phyloP scores from a whole-genome alignment of 352 stramenopile genomes.

The Phytophthora agathidicida region DNA sequence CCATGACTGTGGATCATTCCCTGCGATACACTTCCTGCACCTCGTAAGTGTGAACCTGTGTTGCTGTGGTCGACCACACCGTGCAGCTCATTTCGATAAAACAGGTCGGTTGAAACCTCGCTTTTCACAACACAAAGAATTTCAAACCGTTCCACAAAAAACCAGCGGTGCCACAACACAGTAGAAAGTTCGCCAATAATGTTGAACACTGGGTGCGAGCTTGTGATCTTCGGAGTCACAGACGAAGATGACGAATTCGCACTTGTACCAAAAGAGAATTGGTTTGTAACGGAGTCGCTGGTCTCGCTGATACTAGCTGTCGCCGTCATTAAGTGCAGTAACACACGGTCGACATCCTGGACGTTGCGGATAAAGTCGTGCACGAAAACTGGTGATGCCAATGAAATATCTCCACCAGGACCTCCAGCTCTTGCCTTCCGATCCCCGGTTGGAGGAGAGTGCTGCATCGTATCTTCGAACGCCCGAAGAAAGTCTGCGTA shows the following conservation, averaged over 20 bases:
- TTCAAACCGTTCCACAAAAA: constrained; percentile 89
- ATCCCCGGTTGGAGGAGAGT: constrained; percentile 7
- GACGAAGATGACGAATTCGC: constrained; percentile 34
- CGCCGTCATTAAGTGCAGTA: constrained; percentile 86
- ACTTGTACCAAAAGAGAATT: constrained; percentile 77
- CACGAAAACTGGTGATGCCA: constrained; percentile 54
- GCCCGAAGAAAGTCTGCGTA: constrained; percentile 82
- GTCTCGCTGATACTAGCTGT: constrained; percentile 49
- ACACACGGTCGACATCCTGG: constrained; percentile 84
- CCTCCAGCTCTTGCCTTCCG: constrained; percentile 8
- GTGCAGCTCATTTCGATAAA: constrained; percentile 64
- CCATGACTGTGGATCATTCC: constrained; percentile 42
- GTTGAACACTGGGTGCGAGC: constrained; percentile 87
- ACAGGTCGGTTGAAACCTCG: constrained; percentile 60
- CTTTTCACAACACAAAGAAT: constrained; percentile 77
- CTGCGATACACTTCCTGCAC: constrained; percentile 25
- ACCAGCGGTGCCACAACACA: constrained; percentile 91
- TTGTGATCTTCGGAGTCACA: constrained; percentile 41
- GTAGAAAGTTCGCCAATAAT: constrained; percentile 88
- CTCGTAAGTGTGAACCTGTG: constrained; percentile 28
- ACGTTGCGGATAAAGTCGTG: constrained; percentile 88
- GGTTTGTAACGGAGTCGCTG: constrained; percentile 53
- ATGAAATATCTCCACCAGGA: constrained; percentile 6
- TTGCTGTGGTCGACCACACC: constrained; percentile 38
- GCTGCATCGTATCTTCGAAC: constrained; percentile 74